phyloP scores from a whole-genome alignment of 148 eudicot species.

The Drosera capensis region DNA sequence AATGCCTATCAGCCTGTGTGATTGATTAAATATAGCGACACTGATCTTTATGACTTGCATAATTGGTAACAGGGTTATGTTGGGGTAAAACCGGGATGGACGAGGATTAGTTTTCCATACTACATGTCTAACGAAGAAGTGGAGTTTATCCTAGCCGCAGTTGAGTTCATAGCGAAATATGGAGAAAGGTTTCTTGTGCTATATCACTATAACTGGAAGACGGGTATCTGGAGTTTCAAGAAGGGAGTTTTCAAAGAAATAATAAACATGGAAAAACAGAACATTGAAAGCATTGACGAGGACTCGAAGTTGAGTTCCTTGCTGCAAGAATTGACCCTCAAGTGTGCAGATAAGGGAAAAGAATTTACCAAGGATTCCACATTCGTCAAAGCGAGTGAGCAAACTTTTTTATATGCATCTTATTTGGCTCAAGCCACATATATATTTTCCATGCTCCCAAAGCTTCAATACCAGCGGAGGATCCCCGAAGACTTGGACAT shows the following conservation, averaged over 20 bases:
- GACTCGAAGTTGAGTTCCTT: background rate
- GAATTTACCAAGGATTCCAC: background rate
- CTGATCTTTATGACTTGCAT: background rate
- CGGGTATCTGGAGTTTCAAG: conserved; percentile 20
- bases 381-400: background rate
- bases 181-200: conserved; percentile 21
- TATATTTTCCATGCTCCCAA: conserved; percentile 13
- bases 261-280: background rate
- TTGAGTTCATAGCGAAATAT: conserved; percentile 16
- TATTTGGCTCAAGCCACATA: conserved; percentile 14
- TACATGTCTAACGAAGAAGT: conserved; percentile 26
- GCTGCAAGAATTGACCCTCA: conserved; percentile 5
- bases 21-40: background rate
- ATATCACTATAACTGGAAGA: conserved; percentile 25
- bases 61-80: conserved; percentile 17
- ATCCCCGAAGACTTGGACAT: conserved; percentile 15
- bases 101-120: conserved; percentile 28
- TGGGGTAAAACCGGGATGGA: conserved; percentile 39
- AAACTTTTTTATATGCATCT: conserved; percentile 2
- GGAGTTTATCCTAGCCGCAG: conserved; percentile 12
- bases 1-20: no score
- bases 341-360: background rate
- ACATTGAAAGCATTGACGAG: background rate
- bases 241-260: background rate
- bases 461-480: conserved; percentile 2